phyloP scores from a whole-genome alignment of 805 yeast genomes.

The Maudiozyma pseudohumilis region DNA sequence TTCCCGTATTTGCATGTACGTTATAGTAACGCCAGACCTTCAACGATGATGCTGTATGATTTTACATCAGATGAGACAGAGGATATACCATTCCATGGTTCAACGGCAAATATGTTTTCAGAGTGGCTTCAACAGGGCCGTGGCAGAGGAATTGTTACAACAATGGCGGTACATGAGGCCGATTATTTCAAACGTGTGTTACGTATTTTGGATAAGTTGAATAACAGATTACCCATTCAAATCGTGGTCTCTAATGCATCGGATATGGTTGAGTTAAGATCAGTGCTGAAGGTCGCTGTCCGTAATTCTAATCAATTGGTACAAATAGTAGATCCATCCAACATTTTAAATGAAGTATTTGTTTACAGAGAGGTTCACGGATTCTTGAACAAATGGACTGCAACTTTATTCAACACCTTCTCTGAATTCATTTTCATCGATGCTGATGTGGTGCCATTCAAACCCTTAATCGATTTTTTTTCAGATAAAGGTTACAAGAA shows the following conservation, averaged over 20 bases:
- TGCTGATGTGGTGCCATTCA: constrained; percentile 40
- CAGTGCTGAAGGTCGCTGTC: constrained; percentile 1
- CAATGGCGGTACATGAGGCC: constrained; percentile 20
- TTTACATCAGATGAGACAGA: not conserved
- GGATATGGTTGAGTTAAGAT: constrained; percentile 7
- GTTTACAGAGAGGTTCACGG: constrained; percentile 12
- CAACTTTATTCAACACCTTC: constrained; percentile 40
- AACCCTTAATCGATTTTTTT: constrained; percentile 30
- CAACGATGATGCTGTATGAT: not conserved
- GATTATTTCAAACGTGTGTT: constrained; percentile 29
- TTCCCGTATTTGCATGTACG: constrained; percentile 12
- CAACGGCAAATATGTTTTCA: constrained; percentile 8
- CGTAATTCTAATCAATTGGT: constrained; percentile 15
- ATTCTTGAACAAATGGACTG: constrained; percentile 40
- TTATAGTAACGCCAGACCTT: not conserved
- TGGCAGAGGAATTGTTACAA: constrained; percentile 14
- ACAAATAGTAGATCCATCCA: constrained; percentile 13
- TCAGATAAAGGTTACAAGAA: constrained; percentile 12
- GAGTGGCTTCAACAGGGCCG: constrained; percentile 12
- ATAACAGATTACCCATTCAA: constrained; percentile 34
- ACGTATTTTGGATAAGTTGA: constrained; percentile 30
- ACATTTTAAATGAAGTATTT: constrained; percentile 13
- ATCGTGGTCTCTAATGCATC: constrained; percentile 28
- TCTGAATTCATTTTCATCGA: constrained; percentile 41
- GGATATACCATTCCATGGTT: not conserved